A percentile compares a stretch with the other conserved stretches of the same genome.
phyloP scores from a whole-genome alignment of 1,139 yeast species.

The Magnusiomyces magnusii region DNA sequence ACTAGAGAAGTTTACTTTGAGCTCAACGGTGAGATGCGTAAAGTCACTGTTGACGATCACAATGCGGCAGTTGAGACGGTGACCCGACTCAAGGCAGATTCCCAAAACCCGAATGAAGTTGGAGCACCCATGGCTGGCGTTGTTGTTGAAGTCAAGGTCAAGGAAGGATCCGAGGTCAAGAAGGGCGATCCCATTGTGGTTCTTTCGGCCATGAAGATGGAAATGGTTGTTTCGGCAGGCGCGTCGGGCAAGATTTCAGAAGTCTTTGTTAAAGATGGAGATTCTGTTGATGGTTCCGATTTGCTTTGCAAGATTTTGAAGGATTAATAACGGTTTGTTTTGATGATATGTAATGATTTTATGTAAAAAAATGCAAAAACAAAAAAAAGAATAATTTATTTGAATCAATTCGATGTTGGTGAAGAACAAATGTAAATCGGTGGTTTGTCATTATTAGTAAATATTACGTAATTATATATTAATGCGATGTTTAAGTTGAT shows the following conservation, averaged over 20 bases:
- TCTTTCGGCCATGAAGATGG: conserved; percentile 99
- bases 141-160: conserved; percentile 86
- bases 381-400: neutral
- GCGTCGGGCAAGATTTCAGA: conserved; percentile 76
- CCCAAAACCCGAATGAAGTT: conserved; percentile 79
- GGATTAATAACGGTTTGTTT: conserved; percentile 9
- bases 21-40: conserved; percentile 96
- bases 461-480: no score
- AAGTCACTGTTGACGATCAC: conserved; percentile 85
- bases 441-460: neutral
- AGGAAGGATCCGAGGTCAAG: conserved; percentile 79
- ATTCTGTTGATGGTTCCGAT: conserved; percentile 91
- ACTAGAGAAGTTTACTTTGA: conserved; percentile 95
- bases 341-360: neutral
- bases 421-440: no score
- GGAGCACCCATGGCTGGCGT: conserved; percentile 99
- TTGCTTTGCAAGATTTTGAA: conserved; percentile 48
- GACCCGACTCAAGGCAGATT: conserved; percentile 84
- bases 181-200: conserved; percentile 97
- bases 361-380: neutral
- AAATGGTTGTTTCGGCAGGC: conserved; percentile 95
- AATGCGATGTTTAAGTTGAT: no score
- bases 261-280: conserved; percentile 77
- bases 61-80: conserved; percentile 76
- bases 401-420: no score